phyloP scores from a whole-genome alignment of 129 eudicot species.

The Arctium minus region DNA sequence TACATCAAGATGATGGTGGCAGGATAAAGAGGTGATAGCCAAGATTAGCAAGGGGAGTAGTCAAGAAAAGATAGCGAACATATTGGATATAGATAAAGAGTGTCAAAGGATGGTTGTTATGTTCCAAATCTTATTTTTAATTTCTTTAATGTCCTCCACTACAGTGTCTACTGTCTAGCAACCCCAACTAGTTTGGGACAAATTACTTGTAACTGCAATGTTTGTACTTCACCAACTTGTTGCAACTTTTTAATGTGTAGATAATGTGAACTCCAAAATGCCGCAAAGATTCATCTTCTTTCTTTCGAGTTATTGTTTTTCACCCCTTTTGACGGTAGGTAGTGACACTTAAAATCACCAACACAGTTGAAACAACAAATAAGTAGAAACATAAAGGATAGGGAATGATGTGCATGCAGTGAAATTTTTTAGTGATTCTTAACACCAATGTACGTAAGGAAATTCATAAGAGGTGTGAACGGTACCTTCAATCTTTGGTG shows the following conservation, averaged over 20 bases:
- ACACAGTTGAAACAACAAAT: neutral
- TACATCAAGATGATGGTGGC: too few relatives aligned
- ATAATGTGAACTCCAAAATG: neutral
- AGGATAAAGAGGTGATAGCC: too few relatives aligned
- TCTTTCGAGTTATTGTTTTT: neutral
- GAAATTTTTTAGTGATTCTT: neutral
- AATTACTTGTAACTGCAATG: neutral
- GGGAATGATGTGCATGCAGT: neutral
- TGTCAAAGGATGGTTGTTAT: neutral
- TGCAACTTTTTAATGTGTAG: neutral
- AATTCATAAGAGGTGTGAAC: neutral
- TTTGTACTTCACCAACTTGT: neutral
- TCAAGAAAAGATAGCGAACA: too few relatives aligned
- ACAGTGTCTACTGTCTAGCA: neutral
- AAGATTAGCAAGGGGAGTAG: too few relatives aligned
- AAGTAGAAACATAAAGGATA: neutral
- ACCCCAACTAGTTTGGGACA: neutral
- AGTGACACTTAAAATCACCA: neutral
- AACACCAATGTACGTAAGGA: neutral
- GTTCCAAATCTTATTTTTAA: neutral
- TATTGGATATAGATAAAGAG: too few relatives aligned
- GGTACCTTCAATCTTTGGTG: slow-evolving; percentile 97
- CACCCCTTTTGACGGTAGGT: neutral
- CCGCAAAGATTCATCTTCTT: neutral
- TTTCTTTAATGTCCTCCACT: neutral